A percentile compares a stretch with the other conserved stretches of the same genome.
These are phyloP conservation scores for Microcera coccophila DNA, from an alignment of 2,329 filamentous ascomycete genomes.

Conservation along the genomic window DNA sequence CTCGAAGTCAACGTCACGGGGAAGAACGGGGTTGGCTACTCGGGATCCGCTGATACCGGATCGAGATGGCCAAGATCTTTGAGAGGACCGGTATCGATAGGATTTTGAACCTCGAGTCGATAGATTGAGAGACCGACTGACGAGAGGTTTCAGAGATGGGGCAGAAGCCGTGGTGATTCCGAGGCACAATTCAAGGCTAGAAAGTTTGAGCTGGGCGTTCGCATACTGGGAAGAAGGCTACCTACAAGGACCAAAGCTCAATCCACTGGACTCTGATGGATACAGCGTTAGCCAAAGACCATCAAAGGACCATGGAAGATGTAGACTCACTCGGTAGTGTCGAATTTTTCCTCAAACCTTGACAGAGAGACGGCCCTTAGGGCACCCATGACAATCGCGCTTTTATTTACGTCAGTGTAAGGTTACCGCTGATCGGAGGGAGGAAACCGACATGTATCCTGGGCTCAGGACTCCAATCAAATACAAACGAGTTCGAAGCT, in stretches of 20 bases:
- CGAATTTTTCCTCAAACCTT: slow-evolving; percentile 26
- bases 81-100: too few relatives aligned
- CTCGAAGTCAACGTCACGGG: neutral
- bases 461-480: slow-evolving; percentile 40
- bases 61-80: neutral
- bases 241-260: slow-evolving; percentile 34
- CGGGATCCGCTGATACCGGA: neutral
- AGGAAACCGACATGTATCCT: slow-evolving; percentile 36
- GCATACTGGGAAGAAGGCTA: neutral
- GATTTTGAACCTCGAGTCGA: slow-evolving; percentile 8
- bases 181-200: slow-evolving; percentile 39
- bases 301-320: neutral
- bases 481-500: slow-evolving; percentile 35
- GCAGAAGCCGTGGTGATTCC: slow-evolving; percentile 39
- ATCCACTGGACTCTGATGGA: slow-evolving; percentile 22
- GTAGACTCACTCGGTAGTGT: slow-evolving; percentile 30
- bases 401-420: slow-evolving; percentile 5
- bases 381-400: slow-evolving; percentile 38
- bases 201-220: slow-evolving; percentile 10
- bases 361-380: slow-evolving; percentile 39
- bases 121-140: slow-evolving; percentile 28
- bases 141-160: slow-evolving; percentile 37
- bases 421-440: neutral
- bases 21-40: neutral
- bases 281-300: neutral